These are phyloP conservation scores for Porpolomopsis calyptriformis DNA, from an alignment of 768 basidiomycete species.

Conservation along the genomic window DNA sequence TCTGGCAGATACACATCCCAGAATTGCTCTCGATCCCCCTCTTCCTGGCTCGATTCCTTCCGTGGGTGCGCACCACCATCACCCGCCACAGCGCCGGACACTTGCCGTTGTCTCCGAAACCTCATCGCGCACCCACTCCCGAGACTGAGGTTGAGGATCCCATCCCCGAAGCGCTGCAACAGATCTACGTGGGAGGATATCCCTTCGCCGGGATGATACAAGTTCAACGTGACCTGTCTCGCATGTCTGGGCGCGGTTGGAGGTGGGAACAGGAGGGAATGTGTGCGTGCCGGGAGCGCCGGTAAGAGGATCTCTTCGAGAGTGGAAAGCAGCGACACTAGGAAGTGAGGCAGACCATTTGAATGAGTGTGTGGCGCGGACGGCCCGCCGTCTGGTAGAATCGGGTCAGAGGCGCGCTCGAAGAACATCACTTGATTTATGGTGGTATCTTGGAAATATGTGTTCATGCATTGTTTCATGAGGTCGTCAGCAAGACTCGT, in stretches of 20 bases:
- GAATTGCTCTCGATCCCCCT: not conserved
- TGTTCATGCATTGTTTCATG: conserved; percentile 39
- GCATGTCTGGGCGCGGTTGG: conserved; percentile 29
- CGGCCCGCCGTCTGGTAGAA: conserved; percentile 7
- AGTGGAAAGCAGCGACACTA: conserved; percentile 41
- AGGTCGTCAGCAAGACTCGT: conserved; percentile 40
- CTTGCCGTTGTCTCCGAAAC: conserved; percentile 27
- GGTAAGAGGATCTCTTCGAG: conserved; percentile 41
- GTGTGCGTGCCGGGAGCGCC: conserved; percentile 36
- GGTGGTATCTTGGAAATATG: conserved; percentile 39
- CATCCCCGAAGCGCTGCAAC: conserved; percentile 73
- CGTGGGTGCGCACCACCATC: too few relatives aligned
- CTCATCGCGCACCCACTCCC: conserved; percentile 74
- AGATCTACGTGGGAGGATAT: conserved; percentile 86
- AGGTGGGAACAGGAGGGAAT: conserved; percentile 52
- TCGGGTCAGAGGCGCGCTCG: conserved; percentile 29
- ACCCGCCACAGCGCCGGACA: not conserved
- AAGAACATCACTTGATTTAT: conserved; percentile 88
- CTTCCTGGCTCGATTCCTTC: not conserved
- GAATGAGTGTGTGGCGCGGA: conserved; percentile 9
- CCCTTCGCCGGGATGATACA: conserved; percentile 83
- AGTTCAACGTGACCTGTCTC: conserved; percentile 82
- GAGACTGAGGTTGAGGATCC: conserved; percentile 81
- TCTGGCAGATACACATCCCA: conserved; percentile 64
- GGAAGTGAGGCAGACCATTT: conserved; percentile 44